Percentiles rank a stretch among this genome's conserved stretches.
These are phyloP conservation scores for Golubevia sp. DNA, from an alignment of 1,284 basidiomycete genomes.

Conservation along the genomic window DNA sequence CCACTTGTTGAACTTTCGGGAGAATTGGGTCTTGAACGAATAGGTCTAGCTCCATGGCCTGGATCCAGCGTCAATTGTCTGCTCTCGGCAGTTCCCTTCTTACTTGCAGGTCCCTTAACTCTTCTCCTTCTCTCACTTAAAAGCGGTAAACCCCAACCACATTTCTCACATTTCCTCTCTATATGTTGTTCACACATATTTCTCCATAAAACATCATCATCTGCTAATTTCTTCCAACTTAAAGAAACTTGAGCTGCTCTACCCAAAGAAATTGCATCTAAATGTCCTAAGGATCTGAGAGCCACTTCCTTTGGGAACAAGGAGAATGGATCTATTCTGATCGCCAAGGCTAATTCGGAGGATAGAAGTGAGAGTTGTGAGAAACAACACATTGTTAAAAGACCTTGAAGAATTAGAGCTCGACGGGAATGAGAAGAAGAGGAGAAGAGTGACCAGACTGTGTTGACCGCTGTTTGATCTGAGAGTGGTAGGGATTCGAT, in stretches of 20 bases:
- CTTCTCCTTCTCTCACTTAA: constrained; percentile 73
- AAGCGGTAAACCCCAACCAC: constrained; percentile 94
- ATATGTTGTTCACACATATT: constrained; percentile 99
- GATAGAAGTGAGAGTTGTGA: constrained; percentile 96
- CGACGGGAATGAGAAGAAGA: constrained; percentile 87
- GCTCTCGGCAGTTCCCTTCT: constrained; percentile 31
- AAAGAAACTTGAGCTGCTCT: constrained; percentile 90
- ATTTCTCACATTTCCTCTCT: constrained; percentile 94
- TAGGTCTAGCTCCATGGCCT: constrained; percentile 49
- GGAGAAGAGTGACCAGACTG: constrained; percentile 96
- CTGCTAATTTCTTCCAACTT: constrained; percentile 85
- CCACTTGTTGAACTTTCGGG: constrained; percentile 9
- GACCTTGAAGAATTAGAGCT: constrained; percentile 90
- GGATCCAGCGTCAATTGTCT: constrained; percentile 8
- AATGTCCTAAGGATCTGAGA: constrained; percentile 85
- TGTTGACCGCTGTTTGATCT: constrained; percentile 86
- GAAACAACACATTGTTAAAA: constrained; percentile 99
- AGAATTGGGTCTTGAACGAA: constrained; percentile 15
- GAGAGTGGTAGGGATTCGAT: constrained; percentile 87
- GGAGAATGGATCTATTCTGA: constrained; percentile 91
- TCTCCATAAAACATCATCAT: constrained; percentile 94
- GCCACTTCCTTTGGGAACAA: constrained; percentile 88
- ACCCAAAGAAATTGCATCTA: constrained; percentile 93
- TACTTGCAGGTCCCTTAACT: constrained; percentile 29
- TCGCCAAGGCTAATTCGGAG: constrained; percentile 85